phyloP scores from a whole-genome alignment of 345 rosid genomes.

The Aegle marmelos region DNA sequence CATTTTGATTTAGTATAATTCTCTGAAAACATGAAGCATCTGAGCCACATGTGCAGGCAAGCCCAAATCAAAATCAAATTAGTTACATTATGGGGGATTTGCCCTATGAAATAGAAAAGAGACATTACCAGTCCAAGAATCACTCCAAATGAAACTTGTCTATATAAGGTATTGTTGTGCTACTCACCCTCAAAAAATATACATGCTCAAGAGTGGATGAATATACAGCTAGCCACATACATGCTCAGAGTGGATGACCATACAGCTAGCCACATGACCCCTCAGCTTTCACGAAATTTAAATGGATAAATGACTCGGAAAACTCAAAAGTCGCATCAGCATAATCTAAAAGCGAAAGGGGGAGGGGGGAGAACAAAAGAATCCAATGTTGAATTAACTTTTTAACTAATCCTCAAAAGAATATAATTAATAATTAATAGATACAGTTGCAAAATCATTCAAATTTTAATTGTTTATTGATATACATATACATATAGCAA shows the following conservation, averaged over 20 bases:
- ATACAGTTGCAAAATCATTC: too few species aligned
- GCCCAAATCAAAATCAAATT: not conserved
- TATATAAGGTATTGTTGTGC: not conserved
- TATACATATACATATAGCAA: too few species aligned
- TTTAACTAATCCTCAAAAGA: not conserved
- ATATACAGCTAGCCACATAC: not conserved
- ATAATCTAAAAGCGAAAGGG: not conserved
- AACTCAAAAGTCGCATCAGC: not conserved
- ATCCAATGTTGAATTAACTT: not conserved
- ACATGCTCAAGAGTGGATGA: not conserved
- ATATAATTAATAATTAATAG: too few species aligned
- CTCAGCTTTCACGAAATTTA: not conserved
- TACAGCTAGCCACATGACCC: too few species aligned
- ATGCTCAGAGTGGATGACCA: too few species aligned
- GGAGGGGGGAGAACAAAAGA: too few species aligned
- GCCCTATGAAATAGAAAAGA: not conserved
- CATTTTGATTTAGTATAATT: not conserved
- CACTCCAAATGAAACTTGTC: not conserved
- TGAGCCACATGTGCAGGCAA: not conserved
- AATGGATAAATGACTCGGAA: not conserved
- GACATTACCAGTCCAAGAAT: not conserved
- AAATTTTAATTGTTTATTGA: too few species aligned
- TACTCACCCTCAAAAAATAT: not conserved
- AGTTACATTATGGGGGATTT: not conserved
- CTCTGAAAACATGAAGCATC: not conserved